Conservation (phyloP, 2,329 filamentous ascomycete genomes). For the Passalora sequoiae region DNA sequence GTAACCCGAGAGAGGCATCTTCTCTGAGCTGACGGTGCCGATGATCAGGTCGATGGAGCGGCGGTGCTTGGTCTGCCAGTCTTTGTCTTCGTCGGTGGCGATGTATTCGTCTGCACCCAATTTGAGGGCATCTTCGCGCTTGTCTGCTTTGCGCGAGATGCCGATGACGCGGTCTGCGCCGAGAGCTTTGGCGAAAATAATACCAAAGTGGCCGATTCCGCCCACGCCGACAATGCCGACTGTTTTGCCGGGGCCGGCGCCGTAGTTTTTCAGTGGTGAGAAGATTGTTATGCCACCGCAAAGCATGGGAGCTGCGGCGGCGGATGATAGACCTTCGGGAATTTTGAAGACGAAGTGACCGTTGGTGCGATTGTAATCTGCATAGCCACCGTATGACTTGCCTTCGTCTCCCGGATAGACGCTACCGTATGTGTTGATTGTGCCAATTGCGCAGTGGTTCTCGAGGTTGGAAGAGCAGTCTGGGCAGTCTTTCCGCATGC, state of each 20-base stretch:
- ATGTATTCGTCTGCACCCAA: slow-evolving; percentile 58
- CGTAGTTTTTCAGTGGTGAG: slow-evolving; percentile 61
- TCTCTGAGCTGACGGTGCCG: slow-evolving; percentile 51
- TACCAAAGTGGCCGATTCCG: slow-evolving; percentile 54
- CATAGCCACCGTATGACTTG: slow-evolving; percentile 60
- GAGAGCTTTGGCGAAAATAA: slow-evolving; percentile 65
- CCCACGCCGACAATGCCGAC: slow-evolving; percentile 67
- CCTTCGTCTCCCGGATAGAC: slow-evolving; percentile 23
- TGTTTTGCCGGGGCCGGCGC: slow-evolving; percentile 61
- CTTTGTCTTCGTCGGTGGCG: slow-evolving; percentile 53
- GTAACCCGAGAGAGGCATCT: slow-evolving; percentile 62
- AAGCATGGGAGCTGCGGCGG: slow-evolving; percentile 60
- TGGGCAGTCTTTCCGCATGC: slow-evolving; percentile 47
- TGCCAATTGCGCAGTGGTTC: slow-evolving; percentile 36
- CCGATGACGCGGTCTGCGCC: slow-evolving; percentile 62
- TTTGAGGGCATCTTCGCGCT: slow-evolving; percentile 55
- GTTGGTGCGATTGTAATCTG: slow-evolving; percentile 45
- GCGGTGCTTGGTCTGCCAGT: slow-evolving; percentile 54
- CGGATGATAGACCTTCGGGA: slow-evolving; percentile 45
- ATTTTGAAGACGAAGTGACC: slow-evolving; percentile 55
- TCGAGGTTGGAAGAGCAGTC: slow-evolving; percentile 47
- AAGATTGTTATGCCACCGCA: slow-evolving; percentile 73
- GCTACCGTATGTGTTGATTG: slow-evolving; percentile 27
- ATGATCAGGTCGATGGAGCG: slow-evolving; percentile 54
- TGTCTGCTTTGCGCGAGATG: slow-evolving; percentile 55